Percentiles rank a stretch among this genome's conserved stretches.
phyloP scores from a whole-genome alignment of 306 rosid species.

The Vigna radiata region DNA sequence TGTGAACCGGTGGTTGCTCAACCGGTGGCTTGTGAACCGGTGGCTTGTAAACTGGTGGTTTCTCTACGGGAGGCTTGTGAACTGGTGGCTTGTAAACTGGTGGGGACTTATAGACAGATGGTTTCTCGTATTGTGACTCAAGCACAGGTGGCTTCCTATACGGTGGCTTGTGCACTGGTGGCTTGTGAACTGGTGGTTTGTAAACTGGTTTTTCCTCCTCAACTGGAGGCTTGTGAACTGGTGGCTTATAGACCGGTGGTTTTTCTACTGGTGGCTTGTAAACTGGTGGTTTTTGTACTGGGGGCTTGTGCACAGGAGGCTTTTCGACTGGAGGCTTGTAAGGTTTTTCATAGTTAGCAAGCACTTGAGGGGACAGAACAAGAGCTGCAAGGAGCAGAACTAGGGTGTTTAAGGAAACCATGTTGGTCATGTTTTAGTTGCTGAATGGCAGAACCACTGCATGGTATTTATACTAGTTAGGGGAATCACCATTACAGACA shows the following conservation, averaged over 20 bases:
- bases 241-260: background rate
- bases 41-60: background rate
- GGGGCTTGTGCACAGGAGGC: background rate
- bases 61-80: background rate
- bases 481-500: background rate
- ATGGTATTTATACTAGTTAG: background rate
- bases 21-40: background rate
- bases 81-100: background rate
- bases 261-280: background rate
- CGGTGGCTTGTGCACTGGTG: background rate
- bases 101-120: background rate
- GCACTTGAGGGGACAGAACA: background rate
- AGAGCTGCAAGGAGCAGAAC: background rate
- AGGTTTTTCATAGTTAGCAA: background rate
- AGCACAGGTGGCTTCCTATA: background rate
- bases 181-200: background rate
- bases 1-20: background rate
- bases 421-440: background rate
- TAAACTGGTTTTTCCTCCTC: background rate
- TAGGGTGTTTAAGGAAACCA: background rate
- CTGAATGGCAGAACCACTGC: background rate
- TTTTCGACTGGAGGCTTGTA: background rate
- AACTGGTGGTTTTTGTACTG: background rate
- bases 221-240: background rate
- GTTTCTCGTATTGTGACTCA: background rate